Conservation (phyloP, 192 early-diverging fungal genomes). For the Rhizophagus prolifer region DNA sequence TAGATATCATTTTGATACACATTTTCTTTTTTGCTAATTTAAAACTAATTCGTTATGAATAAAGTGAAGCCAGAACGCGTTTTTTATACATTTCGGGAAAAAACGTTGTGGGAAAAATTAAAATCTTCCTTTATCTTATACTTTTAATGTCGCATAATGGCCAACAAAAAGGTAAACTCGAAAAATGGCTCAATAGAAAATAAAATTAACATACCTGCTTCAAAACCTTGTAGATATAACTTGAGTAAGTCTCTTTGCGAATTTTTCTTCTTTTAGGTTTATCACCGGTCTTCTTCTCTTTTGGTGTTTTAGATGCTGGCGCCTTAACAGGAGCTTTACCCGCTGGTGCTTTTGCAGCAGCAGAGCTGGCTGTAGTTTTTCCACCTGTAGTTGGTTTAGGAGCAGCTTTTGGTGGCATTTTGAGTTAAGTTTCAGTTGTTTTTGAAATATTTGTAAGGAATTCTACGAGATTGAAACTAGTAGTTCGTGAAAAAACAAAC, state of each 20-base stretch:
- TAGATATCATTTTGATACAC: neutral
- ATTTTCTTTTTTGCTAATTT: neutral
- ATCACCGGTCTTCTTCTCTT: conserved; percentile 38
- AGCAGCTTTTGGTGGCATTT: neutral
- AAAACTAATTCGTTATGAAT: neutral
- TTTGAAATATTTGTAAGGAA: neutral
- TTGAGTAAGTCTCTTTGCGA: conserved; percentile 74
- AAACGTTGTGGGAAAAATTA: neutral
- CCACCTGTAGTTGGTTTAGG: neutral
- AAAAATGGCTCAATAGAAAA: neutral
- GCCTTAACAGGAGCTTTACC: conserved; percentile 52
- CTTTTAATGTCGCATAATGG: neutral
- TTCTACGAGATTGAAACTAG: neutral
- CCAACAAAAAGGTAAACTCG: neutral
- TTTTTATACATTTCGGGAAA: too few relatives aligned
- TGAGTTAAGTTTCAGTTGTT: neutral
- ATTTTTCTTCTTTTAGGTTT: conserved; percentile 41
- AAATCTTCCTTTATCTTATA: neutral
- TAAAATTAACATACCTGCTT: conserved; percentile 64
- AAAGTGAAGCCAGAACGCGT: neutral
- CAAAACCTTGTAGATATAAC: conserved; percentile 94
- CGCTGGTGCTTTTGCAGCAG: conserved; percentile 66
- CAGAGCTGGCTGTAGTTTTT: neutral
- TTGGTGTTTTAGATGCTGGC: conserved; percentile 41
- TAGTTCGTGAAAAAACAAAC: neutral